Percentiles rank a stretch among this genome's conserved stretches.
These are phyloP conservation scores for Paxillus rubicundulus DNA, from an alignment of 768 basidiomycete species.

Conservation along the genomic window DNA sequence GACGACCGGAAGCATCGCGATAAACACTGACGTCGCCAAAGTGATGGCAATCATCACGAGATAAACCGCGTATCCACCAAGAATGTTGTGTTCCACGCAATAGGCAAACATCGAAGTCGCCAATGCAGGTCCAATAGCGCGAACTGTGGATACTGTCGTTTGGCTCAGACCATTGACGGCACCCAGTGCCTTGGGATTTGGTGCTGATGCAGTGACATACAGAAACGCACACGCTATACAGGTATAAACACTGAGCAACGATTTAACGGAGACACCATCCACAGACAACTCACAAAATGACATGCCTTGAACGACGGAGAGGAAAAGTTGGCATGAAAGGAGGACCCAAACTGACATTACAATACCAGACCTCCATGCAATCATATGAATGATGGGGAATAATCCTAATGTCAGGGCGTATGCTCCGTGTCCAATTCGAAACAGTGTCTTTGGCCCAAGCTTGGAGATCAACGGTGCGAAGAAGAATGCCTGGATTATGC, in stretches of 20 bases:
- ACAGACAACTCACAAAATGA: conserved; percentile 51
- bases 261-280: no score
- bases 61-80: conserved; percentile 48
- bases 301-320: conserved; percentile 47
- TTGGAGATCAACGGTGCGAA: conserved; percentile 36
- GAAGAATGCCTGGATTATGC: conserved; percentile 38
- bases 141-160: conserved; percentile 42
- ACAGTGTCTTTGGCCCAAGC: conserved; percentile 36
- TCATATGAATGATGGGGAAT: conserved; percentile 22
- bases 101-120: conserved; percentile 51
- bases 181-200: conserved; percentile 50
- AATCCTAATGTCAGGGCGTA: conserved; percentile 20
- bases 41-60: no score
- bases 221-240: conserved; percentile 61
- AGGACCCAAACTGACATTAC: no score
- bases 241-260: not conserved
- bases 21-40: no score
- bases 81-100: conserved; percentile 42
- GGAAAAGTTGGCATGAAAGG: conserved; percentile 15
- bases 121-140: conserved; percentile 47
- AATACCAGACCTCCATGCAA: not conserved
- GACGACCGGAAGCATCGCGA: no score
- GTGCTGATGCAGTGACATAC: conserved; percentile 60
- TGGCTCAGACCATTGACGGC: conserved; percentile 61
- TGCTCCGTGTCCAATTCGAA: conserved; percentile 21